phyloP scores from a whole-genome alignment of 495 filamentous ascomycete species.

The Cercophora samala region DNA sequence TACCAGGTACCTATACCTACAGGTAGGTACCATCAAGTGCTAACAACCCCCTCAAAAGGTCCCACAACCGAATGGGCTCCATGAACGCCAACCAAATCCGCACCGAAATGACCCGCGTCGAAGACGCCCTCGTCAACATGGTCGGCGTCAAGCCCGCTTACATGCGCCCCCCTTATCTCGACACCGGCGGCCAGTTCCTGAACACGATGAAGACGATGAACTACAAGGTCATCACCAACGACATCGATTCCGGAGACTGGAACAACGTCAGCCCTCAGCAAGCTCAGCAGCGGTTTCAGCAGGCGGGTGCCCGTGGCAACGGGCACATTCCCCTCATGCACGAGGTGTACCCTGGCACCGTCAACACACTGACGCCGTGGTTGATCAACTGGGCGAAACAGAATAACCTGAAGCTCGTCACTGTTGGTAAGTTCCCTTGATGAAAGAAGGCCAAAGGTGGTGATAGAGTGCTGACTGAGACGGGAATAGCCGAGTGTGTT shows the following conservation, averaged over 20 bases:
- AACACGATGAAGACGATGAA: slow-evolving; percentile 44
- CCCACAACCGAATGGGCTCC: slow-evolving; percentile 43
- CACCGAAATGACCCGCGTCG: slow-evolving; percentile 49
- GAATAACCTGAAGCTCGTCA: slow-evolving; percentile 51
- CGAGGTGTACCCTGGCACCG: slow-evolving; percentile 49
- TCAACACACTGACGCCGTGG: slow-evolving; percentile 49
- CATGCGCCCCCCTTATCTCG: slow-evolving; percentile 53
- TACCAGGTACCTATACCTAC: too few relatives aligned
- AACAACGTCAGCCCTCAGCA: slow-evolving; percentile 45
- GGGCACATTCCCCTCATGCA: slow-evolving; percentile 57
- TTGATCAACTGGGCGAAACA: slow-evolving; percentile 52
- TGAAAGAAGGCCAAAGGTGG: background rate
- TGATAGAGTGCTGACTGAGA: slow-evolving; percentile 21
- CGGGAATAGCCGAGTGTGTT: slow-evolving; percentile 45
- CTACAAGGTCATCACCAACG: slow-evolving; percentile 55
- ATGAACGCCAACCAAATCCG: slow-evolving; percentile 40
- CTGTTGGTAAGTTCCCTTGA: slow-evolving; percentile 42
- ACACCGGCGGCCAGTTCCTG: slow-evolving; percentile 45
- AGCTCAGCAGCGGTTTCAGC: slow-evolving; percentile 43
- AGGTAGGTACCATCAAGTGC: background rate
- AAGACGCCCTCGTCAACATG: slow-evolving; percentile 51
- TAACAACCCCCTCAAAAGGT: slow-evolving; percentile 27
- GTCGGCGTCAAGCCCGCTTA: slow-evolving; percentile 53
- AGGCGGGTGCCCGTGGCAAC: slow-evolving; percentile 45
- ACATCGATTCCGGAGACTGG: slow-evolving; percentile 54